Evolutionary conservation across 2,329 filamentous ascomycete genomes (phyloP), one percentile per base, ranked within the genome.

Genomic region (Trichophyton simii): DNA sequence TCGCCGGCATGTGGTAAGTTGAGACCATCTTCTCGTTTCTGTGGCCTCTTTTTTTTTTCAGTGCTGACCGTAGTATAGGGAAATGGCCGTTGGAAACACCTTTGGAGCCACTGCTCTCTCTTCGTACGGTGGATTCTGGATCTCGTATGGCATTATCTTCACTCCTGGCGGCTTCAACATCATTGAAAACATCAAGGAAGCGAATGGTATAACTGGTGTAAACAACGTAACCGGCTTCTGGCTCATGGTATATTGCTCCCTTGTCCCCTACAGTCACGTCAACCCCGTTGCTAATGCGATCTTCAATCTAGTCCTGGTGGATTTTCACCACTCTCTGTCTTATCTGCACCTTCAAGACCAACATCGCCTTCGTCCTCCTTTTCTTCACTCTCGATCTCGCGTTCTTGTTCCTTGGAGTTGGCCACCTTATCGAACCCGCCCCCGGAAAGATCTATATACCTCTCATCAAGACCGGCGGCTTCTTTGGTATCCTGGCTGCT

Each of bases 11-110:
- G 89, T 94, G 89, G 89, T 90, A 81, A 65, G 77, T 77, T 8
- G 54, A 48, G 13, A 9, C 7, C 34, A 25, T 31, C 25, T 9
- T 28, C 59, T 42, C 50, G 18, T 18, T 7, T 1, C 15, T 18
- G 7, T 44, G 2, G 2, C 22, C 11, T 18, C 18, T 2, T 8
- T 31, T 31, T 31, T 18, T n/a, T 15, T 18, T 44, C 0, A 58
- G 25, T 41, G 42, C 22, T 41, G 15, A 57, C n/a, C 13, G n/a
- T 48, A 20, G 38, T 15, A 3, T 52, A 89, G 87, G 87, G 88
- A 92, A 77, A 89, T 92, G 83, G 87, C 88, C 41, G 81, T 89
- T n/a, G 88, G 88, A 62, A 92, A 92, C 79, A 92, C 89, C 9
- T 91, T 92, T 66, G 88, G 88, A 79, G 88, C 87, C 59, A 91